Evolutionary conservation across 2,329 filamentous ascomycete genomes (phyloP).

Genomic region (Hypoxylon sp.): DNA sequence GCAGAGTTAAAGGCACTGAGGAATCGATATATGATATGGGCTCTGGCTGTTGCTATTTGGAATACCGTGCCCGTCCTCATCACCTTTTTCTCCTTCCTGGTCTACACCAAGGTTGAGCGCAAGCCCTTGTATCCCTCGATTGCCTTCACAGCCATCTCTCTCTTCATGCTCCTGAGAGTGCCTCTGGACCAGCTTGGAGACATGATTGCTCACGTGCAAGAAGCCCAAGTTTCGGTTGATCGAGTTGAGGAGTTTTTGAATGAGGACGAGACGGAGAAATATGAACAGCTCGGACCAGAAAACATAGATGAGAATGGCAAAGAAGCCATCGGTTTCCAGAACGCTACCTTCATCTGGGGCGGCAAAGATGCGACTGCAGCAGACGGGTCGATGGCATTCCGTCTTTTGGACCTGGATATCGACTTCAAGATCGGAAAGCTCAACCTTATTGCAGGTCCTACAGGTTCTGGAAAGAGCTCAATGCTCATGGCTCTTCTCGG

Average conservation of each 20-base stretch:
- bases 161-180: slow-evolving; percentile 92
- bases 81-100: slow-evolving; percentile 93
- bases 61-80: slow-evolving; percentile 95
- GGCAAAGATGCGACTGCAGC: slow-evolving; percentile 66
- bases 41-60: slow-evolving; percentile 91
- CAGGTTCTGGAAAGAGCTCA: slow-evolving; percentile 94
- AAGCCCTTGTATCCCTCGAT: slow-evolving; percentile 91
- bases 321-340: slow-evolving; percentile 81
- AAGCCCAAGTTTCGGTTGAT: slow-evolving; percentile 95
- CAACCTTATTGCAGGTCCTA: slow-evolving; percentile 92
- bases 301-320: slow-evolving; percentile 73
- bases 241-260: slow-evolving; percentile 93
- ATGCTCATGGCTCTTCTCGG: slow-evolving; percentile 94
- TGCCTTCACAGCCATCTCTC: slow-evolving; percentile 93
- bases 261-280: slow-evolving; percentile 97
- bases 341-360: slow-evolving; percentile 91
- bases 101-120: slow-evolving; percentile 89
- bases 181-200: slow-evolving; percentile 95
- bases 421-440: slow-evolving; percentile 85
- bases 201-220: slow-evolving; percentile 98
- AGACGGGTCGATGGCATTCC: slow-evolving; percentile 77
- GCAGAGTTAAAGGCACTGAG: slow-evolving; percentile 81
- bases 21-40: slow-evolving; percentile 89
- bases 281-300: slow-evolving; percentile 78
- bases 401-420: slow-evolving; percentile 82